Percentiles rank a stretch among this genome's conserved stretches.
Conservation (phyloP, 2,329 filamentous ascomycete species). For the Cladosporium cucumerinum region DNA sequence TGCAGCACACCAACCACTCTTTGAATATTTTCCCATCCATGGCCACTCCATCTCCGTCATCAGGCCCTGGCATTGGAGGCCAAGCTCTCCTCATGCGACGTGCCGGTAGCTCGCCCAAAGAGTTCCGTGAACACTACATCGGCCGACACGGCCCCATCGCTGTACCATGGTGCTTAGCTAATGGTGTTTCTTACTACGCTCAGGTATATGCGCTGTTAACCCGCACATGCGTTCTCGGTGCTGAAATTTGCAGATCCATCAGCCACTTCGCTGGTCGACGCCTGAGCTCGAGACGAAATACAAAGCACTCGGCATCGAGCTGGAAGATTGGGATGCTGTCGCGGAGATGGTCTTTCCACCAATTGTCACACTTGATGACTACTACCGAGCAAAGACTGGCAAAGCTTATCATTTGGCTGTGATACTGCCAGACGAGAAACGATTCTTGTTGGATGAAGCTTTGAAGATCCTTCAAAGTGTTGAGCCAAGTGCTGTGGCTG, state of each 20-base stretch:
- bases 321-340: slow-evolving; percentile 20
- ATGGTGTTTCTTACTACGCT: slow-evolving; percentile 18
- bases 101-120: slow-evolving; percentile 4
- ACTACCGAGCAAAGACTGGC: neutral
- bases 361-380: neutral
- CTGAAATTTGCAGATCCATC: slow-evolving; percentile 15
- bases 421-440: slow-evolving; percentile 19
- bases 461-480: slow-evolving; percentile 15
- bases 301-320: slow-evolving; percentile 3
- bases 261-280: slow-evolving; percentile 16
- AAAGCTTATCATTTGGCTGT: slow-evolving; percentile 16
- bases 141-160: slow-evolving; percentile 15
- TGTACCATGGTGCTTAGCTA: slow-evolving; percentile 18
- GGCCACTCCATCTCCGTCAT: neutral
- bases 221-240: too few relatives aligned
- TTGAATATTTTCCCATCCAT: neutral
- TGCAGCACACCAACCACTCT: neutral
- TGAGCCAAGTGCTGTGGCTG: slow-evolving; percentile 13
- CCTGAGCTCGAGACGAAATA: neutral
- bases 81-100: slow-evolving; percentile 18
- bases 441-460: slow-evolving; percentile 16
- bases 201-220: slow-evolving; percentile 5
- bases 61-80: slow-evolving; percentile 4
- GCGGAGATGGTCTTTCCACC: slow-evolving; percentile 17
- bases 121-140: slow-evolving; percentile 18